Evolutionary conservation across 1,284 basidiomycete genomes (phyloP).

Genomic region (Trametes sp.): DNA sequence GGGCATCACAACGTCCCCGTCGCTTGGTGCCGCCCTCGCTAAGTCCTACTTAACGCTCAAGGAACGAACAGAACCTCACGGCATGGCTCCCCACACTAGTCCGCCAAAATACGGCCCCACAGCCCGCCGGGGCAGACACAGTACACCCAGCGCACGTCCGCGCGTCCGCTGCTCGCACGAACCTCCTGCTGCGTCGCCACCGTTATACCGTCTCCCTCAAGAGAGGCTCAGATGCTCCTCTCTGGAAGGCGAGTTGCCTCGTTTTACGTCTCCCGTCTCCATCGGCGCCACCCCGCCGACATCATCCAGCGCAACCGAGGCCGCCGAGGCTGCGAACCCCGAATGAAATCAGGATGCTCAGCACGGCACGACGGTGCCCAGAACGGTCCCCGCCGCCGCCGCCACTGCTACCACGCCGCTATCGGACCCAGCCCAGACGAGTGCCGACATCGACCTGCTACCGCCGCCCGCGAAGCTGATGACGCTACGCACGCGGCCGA

Average conservation of each 20-base stretch:
- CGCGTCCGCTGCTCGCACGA: no score
- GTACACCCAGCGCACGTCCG: no score
- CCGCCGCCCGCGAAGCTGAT: not conserved
- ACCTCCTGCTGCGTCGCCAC: no score
- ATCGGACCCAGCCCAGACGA: not conserved
- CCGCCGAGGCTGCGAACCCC: not conserved
- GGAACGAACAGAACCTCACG: not conserved
- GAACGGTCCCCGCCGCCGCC: not conserved
- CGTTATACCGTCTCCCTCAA: no score
- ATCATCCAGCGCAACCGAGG: not conserved
- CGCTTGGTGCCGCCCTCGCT: no score
- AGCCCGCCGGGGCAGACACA: not conserved
- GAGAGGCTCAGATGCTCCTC: no score
- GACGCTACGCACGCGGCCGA: not conserved
- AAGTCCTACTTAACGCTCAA: not conserved
- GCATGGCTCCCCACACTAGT: not conserved
- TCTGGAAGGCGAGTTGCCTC: no score
- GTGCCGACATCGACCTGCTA: not conserved
- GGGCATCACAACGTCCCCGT: not conserved
- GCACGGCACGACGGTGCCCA: not conserved
- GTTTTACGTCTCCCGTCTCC: not conserved
- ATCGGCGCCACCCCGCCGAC: not conserved
- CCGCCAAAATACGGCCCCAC: not conserved
- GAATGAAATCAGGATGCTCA: no score
- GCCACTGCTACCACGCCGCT: not conserved